Percentiles rank a stretch among this genome's conserved stretches.
These are phyloP conservation scores for Saussurea involucrata DNA, from an alignment of 129 eudicot genomes.

Conservation along the genomic window DNA sequence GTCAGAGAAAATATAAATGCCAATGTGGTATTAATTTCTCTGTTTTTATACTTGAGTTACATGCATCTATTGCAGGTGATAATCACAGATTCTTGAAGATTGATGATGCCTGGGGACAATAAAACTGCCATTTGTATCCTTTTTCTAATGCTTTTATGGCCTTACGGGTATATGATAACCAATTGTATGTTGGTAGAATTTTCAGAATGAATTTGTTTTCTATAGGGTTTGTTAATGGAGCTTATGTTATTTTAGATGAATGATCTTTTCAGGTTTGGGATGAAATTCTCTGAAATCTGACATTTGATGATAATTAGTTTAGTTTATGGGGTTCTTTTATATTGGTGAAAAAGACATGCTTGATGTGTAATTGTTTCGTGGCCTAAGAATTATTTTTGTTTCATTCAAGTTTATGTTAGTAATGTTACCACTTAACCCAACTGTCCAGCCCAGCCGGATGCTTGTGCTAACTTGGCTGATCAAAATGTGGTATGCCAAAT, in stretches of 20 bases:
- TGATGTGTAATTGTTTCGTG: neutral
- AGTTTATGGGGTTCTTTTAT: neutral
- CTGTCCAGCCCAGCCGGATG: conserved; percentile 48
- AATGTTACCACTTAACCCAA: conserved; percentile 16
- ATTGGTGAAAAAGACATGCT: neutral
- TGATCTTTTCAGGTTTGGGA: neutral
- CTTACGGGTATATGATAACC: neutral
- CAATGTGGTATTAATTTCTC: neutral
- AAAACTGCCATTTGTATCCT: conserved; percentile 52
- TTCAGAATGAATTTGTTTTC: neutral
- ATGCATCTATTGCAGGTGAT: conserved; percentile 23
- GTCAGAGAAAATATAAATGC: conserved; percentile 8
- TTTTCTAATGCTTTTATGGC: neutral
- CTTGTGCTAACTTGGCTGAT: conserved; percentile 22
- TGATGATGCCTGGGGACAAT: conserved; percentile 57
- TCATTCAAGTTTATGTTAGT: conserved; percentile 2
- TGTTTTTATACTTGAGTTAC: neutral
- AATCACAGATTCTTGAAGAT: conserved; percentile 22
- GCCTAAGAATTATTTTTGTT: neutral
- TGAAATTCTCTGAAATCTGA: neutral
- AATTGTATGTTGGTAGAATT: neutral
- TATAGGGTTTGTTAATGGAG: neutral
- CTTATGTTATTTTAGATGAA: neutral
- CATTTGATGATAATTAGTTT: neutral
- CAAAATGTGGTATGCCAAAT: conserved; percentile 43